Evolutionary conservation across 129 eudicot species (phyloP).

Genomic region (Scalesia atractyloides): DNA sequence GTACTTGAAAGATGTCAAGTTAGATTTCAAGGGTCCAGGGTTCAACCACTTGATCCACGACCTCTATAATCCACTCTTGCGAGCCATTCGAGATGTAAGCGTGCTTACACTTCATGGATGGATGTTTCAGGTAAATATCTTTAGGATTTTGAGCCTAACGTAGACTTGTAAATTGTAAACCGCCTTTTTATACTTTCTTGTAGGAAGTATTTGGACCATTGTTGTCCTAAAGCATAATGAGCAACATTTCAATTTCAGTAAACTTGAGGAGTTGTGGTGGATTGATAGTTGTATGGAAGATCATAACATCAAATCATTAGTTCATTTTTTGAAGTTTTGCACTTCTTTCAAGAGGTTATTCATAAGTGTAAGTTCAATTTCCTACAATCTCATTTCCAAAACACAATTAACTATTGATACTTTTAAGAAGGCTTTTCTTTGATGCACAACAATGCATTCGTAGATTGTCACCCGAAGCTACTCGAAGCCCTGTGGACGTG

Average conservation of each 20-base stretch:
- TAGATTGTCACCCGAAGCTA: slow-evolving; percentile 20
- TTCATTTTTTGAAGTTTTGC: slow-evolving; percentile 34
- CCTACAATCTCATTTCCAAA: background rate
- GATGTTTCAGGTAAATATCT: slow-evolving; percentile 17
- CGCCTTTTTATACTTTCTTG: background rate
- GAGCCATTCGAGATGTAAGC: slow-evolving; percentile 19
- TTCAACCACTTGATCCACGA: slow-evolving; percentile 7
- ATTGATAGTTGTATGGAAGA: slow-evolving; percentile 32
- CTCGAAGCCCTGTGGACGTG: background rate
- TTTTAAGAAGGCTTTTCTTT: background rate
- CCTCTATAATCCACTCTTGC: background rate
- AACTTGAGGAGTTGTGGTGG: slow-evolving; percentile 33
- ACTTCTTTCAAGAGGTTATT: slow-evolving; percentile 29
- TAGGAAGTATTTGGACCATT: slow-evolving; percentile 28
- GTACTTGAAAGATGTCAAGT: slow-evolving; percentile 19
- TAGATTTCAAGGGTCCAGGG: slow-evolving; percentile 17
- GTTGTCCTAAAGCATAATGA: slow-evolving; percentile 23
- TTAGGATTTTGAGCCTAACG: background rate
- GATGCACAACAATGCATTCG: background rate
- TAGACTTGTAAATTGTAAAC: background rate
- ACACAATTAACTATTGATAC: background rate
- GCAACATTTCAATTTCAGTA: slow-evolving; percentile 24
- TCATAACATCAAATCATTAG: slow-evolving; percentile 19
- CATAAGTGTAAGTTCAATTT: slow-evolving; percentile 23
- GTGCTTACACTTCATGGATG: slow-evolving; percentile 32